Evolutionary conservation across 768 basidiomycete species (phyloP).

Genomic region (Lepiota subincarnata): DNA sequence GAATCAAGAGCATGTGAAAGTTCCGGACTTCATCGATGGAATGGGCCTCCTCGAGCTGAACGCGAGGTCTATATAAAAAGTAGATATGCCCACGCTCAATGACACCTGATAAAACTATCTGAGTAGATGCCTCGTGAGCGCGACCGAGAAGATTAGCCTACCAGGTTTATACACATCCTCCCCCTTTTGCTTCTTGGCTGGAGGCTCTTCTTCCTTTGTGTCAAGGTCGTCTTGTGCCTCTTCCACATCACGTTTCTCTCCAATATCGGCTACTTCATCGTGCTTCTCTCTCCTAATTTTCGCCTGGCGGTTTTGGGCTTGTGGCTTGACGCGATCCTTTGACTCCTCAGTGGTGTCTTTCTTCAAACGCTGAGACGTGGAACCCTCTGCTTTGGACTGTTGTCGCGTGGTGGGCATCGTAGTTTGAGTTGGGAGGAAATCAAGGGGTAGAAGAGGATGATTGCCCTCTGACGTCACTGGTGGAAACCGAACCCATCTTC

Average conservation of each 20-base stretch:
- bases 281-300: slow-evolving; percentile 11
- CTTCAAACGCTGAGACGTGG: not conserved
- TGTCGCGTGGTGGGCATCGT: slow-evolving; percentile 35
- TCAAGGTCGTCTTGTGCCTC: slow-evolving; percentile 19
- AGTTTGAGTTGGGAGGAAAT: slow-evolving; percentile 2
- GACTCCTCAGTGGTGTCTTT: slow-evolving; percentile 14
- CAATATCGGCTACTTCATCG: slow-evolving; percentile 7
- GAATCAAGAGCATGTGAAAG: slow-evolving; percentile 58
- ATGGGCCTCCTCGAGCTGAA: slow-evolving; percentile 47
- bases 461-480: no score
- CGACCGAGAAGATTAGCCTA: not conserved
- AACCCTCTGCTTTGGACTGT: slow-evolving; percentile 12
- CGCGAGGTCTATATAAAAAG: slow-evolving; percentile 61
- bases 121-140: not conserved
- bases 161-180: slow-evolving; percentile 18
- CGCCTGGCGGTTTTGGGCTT: slow-evolving; percentile 1
- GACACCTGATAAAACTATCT: slow-evolving; percentile 31
- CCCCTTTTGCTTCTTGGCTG: slow-evolving; percentile 11
- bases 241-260: slow-evolving; percentile 15
- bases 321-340: slow-evolving; percentile 1
- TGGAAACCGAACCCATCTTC: no score
- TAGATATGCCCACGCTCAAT: slow-evolving; percentile 61
- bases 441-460: not conserved
- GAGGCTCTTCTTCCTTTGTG: slow-evolving; percentile 21
- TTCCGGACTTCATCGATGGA: slow-evolving; percentile 55